Base-by-base conservation (phyloP, 345 rosid species). In the Sonneratia caseolaris region DNA sequence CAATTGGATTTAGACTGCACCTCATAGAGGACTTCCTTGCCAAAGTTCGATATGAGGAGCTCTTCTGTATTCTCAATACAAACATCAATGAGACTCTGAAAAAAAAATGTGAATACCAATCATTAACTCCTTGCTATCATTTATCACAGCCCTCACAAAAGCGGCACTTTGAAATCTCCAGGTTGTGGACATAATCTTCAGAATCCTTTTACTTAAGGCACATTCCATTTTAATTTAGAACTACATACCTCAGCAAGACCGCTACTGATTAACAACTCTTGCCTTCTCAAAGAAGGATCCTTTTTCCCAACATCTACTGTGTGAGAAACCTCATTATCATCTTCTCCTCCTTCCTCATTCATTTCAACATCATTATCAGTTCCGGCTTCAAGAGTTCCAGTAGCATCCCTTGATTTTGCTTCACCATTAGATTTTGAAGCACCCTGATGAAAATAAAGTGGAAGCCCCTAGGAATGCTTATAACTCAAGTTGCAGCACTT, bases 231-330 rank as follows among this genome's bases (percentile, higher is more conserved):
- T 13, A 55, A 37, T 40, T 19, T 35, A 3, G 32, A 35, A 62
- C 38, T 51, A 81, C 83, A 71, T 66, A 93, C 99, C 99, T 90
- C 93, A 69, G 96, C 98, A 79, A 94, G 92, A 75, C 97, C 93
- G 72, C 95, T 90, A 70, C 77, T 72, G 42, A 94, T 76, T 73
- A 94, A 76, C 85, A 94, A 75, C 76, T 94, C 98, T 71, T 64
- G 89, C 78, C 98, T 88, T 82, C 97, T 88, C 68, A 88, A 22
- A 55, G 71, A 73, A 51, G 93, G 85, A 78, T 94, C 97, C 76
- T 91, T 91, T 75, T 94, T 94, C 69, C 97, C 83, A 72, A 84
- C 85, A 62, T 78, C 89, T 72, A 72, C 72, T 13, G 66, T 42
- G 55, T 62, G 71, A 62, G 71, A 68, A 59, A 72, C 77, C 68